phyloP scores from a whole-genome alignment of 1,139 yeast genomes.

The Suhomyces anneliseae region DNA sequence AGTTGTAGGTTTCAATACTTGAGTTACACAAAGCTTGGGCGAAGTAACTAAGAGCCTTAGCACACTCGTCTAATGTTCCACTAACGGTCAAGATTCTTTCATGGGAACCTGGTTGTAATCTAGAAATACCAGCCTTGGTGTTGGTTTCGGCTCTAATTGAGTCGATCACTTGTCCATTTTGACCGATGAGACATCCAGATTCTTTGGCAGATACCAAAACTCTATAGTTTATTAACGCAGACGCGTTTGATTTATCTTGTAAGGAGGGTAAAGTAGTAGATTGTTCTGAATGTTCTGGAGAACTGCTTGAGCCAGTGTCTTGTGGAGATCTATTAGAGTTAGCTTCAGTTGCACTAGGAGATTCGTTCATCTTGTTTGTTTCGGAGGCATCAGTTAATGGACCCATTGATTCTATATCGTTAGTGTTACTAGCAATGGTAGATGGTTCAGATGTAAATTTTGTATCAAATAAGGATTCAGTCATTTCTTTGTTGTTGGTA shows the following conservation, averaged over 20 bases:
- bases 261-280: slow-evolving; percentile 32
- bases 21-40: slow-evolving; percentile 60
- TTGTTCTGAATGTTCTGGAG: slow-evolving; percentile 10
- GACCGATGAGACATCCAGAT: slow-evolving; percentile 90
- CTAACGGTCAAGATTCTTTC: slow-evolving; percentile 82
- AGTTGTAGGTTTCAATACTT: slow-evolving; percentile 42
- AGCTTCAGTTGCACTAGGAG: neutral
- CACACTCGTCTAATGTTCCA: slow-evolving; percentile 74
- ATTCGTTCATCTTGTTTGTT: neutral
- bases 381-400: neutral
- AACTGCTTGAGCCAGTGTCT: slow-evolving; percentile 10
- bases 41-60: slow-evolving; percentile 71
- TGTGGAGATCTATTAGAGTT: slow-evolving; percentile 11
- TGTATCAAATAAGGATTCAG: slow-evolving; percentile 45
- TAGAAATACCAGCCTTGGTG: slow-evolving; percentile 88
- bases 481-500: slow-evolving; percentile 22
- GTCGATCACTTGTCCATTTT: slow-evolving; percentile 79
- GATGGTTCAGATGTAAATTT: slow-evolving; percentile 30
- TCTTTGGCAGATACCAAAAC: slow-evolving; percentile 82
- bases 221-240: slow-evolving; percentile 56
- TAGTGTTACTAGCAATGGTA: slow-evolving; percentile 6
- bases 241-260: slow-evolving; percentile 29
- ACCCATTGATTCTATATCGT: neutral
- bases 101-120: slow-evolving; percentile 76
- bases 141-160: slow-evolving; percentile 73